phyloP scores from a whole-genome alignment of 163 green algal genomes.

The Scenedesmus sp. region DNA sequence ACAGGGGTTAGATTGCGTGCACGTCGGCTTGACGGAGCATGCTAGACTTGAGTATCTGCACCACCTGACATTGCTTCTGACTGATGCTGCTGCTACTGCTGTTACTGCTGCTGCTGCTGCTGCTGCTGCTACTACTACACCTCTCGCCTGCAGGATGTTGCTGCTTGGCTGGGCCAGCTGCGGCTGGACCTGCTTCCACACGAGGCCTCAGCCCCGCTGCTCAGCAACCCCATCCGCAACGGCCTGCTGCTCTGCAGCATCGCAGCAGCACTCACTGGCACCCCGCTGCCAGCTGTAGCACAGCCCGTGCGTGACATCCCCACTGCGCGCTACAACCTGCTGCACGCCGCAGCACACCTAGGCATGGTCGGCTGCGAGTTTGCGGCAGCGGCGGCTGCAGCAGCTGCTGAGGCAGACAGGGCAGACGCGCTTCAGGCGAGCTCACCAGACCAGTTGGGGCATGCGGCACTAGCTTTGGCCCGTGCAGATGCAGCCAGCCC shows the following conservation, averaged over 20 bases:
- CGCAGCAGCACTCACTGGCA: slow-evolving; percentile 28
- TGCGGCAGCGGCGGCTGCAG: slow-evolving; percentile 6
- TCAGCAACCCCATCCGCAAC: slow-evolving; percentile 35
- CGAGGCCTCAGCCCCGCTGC: slow-evolving; percentile 9
- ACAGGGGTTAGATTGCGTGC: background rate
- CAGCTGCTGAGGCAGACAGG: slow-evolving; percentile 11
- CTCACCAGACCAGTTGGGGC: background rate
- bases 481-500: background rate
- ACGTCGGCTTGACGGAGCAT: background rate
- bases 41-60: no score
- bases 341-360: slow-evolving; percentile 17
- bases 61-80: no score
- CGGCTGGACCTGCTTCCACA: slow-evolving; percentile 30
- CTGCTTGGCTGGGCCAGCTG: slow-evolving; percentile 12
- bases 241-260: slow-evolving; percentile 39
- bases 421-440: background rate
- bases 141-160: slow-evolving; percentile 16
- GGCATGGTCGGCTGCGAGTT: slow-evolving; percentile 11
- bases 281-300: background rate
- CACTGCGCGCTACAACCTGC: slow-evolving; percentile 22
- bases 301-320: background rate
- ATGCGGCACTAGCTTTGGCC: background rate
- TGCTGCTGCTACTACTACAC: background rate
- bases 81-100: no score
- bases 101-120: background rate